Conservation (phyloP, 768 basidiomycete species). For the Mycena pura region DNA sequence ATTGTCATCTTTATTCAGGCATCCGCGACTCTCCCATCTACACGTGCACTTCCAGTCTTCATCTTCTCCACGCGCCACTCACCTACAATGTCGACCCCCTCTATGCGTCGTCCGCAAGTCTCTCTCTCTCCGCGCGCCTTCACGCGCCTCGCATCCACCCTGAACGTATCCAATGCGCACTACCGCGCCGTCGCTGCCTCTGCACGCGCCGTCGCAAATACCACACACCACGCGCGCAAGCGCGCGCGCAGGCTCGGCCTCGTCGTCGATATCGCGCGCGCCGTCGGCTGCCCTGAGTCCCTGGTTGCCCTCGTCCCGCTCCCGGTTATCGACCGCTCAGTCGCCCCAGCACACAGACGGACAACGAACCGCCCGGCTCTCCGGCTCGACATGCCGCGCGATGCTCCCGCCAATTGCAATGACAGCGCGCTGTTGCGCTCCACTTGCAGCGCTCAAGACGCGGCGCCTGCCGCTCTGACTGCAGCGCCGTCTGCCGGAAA, state of each 20-base stretch:
- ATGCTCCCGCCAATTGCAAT: too few species aligned
- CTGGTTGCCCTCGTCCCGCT: conserved; percentile 49
- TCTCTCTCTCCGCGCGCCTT: conserved; percentile 37
- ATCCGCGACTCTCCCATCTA: conserved; percentile 11
- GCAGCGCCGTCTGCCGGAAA: too few species aligned
- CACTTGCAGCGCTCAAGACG: too few species aligned
- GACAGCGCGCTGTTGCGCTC: too few species aligned
- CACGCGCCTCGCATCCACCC: conserved; percentile 45
- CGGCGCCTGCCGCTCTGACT: conserved; percentile 33
- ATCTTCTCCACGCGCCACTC: too few species aligned
- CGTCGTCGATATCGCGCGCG: conserved; percentile 48
- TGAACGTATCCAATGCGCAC: conserved; percentile 51
- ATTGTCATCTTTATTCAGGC: conserved; percentile 8
- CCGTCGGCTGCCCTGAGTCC: conserved; percentile 45
- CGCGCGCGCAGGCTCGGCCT: conserved; percentile 54
- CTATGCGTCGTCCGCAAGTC: conserved; percentile 8
- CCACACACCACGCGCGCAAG: conserved; percentile 55
- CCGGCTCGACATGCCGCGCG: too few species aligned
- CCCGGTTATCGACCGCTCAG: conserved; percentile 41
- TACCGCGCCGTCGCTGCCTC: conserved; percentile 46
- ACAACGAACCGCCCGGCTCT: conserved; percentile 21
- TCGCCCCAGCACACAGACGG: conserved; percentile 1
- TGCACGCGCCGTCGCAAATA: conserved; percentile 41
- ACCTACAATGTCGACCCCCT: conserved; percentile 9
- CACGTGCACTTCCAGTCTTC: too few species aligned